A percentile compares a stretch with the other conserved stretches of the same genome.
Conservation (phyloP, 495 filamentous ascomycete species). For the Poronia punctata region DNA sequence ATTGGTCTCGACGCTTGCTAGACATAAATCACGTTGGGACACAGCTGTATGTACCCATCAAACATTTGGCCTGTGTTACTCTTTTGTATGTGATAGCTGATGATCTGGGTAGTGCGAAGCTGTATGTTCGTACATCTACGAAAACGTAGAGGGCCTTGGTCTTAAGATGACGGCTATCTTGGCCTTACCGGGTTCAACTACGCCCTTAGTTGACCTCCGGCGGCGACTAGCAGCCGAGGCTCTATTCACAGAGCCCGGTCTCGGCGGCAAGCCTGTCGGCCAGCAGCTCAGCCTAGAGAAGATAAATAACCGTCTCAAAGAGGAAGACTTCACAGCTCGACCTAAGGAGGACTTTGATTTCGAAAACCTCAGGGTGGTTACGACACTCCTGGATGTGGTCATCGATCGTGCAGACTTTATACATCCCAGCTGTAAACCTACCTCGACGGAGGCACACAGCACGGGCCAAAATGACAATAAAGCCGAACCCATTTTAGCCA, state of each 20-base stretch:
- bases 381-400: slow-evolving; percentile 62
- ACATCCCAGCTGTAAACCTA: slow-evolving; percentile 4
- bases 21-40: slow-evolving; percentile 16
- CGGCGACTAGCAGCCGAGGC: slow-evolving; percentile 69
- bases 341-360: slow-evolving; percentile 46
- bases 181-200: slow-evolving; percentile 47
- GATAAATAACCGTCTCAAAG: slow-evolving; percentile 46
- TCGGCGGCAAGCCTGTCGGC: slow-evolving; percentile 37
- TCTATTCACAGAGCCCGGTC: slow-evolving; percentile 47
- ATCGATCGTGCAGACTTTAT: slow-evolving; percentile 54
- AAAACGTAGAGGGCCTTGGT: slow-evolving; percentile 39
- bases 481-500: too few relatives aligned
- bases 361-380: slow-evolving; percentile 52
- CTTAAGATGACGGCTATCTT: slow-evolving; percentile 56
- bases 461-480: too few relatives aligned
- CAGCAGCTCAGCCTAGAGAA: slow-evolving; percentile 43
- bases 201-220: slow-evolving; percentile 54
- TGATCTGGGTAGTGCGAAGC: slow-evolving; percentile 40
- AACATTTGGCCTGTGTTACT: neutral
- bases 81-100: slow-evolving; percentile 18
- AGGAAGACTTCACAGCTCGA: slow-evolving; percentile 41
- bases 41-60: slow-evolving; percentile 18
- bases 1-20: slow-evolving; percentile 15
- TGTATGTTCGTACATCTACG: slow-evolving; percentile 46
- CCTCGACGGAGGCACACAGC: slow-evolving; percentile 14